Evolutionary conservation across 2,329 filamentous ascomycete genomes (phyloP).

Genomic region (Simplicillium sp.): DNA sequence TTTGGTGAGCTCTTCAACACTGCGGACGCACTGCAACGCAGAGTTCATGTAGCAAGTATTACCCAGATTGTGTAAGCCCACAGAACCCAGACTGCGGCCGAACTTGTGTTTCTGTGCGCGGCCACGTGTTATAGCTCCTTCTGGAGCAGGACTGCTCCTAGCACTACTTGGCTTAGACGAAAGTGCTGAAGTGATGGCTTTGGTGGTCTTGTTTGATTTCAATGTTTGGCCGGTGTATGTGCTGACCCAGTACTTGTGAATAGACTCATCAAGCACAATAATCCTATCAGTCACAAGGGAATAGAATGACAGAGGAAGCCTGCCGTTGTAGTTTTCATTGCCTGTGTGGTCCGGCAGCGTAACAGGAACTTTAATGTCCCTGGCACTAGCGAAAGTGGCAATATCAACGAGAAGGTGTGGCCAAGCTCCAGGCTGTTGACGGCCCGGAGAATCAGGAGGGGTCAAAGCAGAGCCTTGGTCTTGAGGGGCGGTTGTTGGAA

Average conservation of each 20-base stretch:
- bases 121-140: constrained; percentile 58
- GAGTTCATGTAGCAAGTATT: constrained; percentile 99
- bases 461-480: constrained; percentile 26
- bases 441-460: constrained; percentile 29
- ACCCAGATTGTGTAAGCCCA: constrained; percentile 81
- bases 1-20: constrained; percentile 84
- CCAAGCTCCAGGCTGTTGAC: constrained; percentile 23
- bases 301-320: constrained; percentile 52
- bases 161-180: constrained; percentile 38
- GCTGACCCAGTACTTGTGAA: constrained; percentile 51
- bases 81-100: constrained; percentile 63
- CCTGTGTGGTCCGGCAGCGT: constrained; percentile 52
- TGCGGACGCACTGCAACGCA: constrained; percentile 86
- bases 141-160: constrained; percentile 57
- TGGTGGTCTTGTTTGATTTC: constrained; percentile 24
- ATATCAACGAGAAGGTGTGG: constrained; percentile 33
- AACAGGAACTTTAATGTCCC: constrained; percentile 14
- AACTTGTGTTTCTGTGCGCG: constrained; percentile 59
- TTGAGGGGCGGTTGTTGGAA: constrained; percentile 22
- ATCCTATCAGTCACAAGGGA: constrained; percentile 64
- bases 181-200: constrained; percentile 13
- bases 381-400: constrained; percentile 40
- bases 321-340: constrained; percentile 71
- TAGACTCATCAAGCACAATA: constrained; percentile 75
- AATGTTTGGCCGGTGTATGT: constrained; percentile 28